phyloP scores from a whole-genome alignment of 768 basidiomycete species.

The Mrakia frigida region DNA sequence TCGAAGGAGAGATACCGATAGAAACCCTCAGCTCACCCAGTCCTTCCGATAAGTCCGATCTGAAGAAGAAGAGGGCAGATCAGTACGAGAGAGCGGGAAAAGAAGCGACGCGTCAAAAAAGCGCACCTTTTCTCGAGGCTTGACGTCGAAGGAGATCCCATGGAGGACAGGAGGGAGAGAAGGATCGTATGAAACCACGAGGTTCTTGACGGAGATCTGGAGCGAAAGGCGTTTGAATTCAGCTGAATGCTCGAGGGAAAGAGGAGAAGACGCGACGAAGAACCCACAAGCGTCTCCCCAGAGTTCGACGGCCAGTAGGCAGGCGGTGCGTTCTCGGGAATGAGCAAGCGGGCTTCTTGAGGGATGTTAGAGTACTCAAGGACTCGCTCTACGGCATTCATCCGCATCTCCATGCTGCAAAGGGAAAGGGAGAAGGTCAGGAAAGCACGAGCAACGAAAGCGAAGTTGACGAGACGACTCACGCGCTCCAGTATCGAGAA shows the following conservation, averaged over 20 bases:
- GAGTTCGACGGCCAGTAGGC: conserved; percentile 80
- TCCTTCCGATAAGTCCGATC: conserved; percentile 14
- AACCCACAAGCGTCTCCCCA: not conserved
- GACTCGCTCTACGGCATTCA: conserved; percentile 75
- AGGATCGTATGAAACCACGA: conserved; percentile 70
- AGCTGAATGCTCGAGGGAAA: not conserved
- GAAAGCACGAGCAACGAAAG: not conserved
- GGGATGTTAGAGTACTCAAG: conserved; percentile 51
- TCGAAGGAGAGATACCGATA: too few species aligned
- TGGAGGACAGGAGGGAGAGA: conserved; percentile 77
- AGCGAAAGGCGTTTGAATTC: not conserved
- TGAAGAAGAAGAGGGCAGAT: not conserved
- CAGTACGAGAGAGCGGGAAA: not conserved
- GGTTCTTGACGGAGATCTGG: conserved; percentile 50
- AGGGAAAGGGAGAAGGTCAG: conserved; percentile 38
- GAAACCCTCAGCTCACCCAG: conserved; percentile 41
- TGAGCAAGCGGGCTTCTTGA: conserved; percentile 72
- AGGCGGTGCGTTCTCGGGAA: conserved; percentile 69
- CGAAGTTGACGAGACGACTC: too few species aligned
- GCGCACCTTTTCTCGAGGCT: conserved; percentile 56
- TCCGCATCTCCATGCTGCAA: conserved; percentile 53
- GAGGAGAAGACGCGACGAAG: not conserved
- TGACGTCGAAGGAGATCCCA: conserved; percentile 62
- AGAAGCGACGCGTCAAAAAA: not conserved
- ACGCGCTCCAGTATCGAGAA: conserved; percentile 22